Evolutionary conservation across 2,329 filamentous ascomycete genomes (phyloP), one percentile per base, ranked within the genome.

Genomic region (Cadophora malorum): DNA sequence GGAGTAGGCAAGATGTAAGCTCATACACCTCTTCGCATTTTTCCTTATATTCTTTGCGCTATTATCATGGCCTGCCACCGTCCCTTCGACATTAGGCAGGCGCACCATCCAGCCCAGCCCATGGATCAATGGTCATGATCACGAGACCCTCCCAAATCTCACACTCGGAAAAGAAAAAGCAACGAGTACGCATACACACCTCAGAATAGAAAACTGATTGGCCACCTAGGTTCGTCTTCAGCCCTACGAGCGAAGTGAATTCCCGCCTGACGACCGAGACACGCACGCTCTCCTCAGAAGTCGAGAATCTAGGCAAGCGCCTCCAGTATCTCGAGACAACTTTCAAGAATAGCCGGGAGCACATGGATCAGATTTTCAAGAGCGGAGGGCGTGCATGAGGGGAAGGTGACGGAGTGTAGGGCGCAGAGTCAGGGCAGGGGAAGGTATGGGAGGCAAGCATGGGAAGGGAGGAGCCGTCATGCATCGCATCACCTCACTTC

Each of bases 1-100:
- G 95, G 95, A 6, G 91, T 98, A 12, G 96, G 96, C 63, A 99
- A 98, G 83, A 98, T 99, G 96, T 97, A 80, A 76, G 90, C 35
- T 31, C 38, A 14, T 28, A 59, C 12, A 19, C 19, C n/a, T 25
- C 9, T 19, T 59, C 9, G 45, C 56, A 45, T 59, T n/a, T 45
- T 28, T 28, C 5, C 28, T 28, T 28, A 3, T 28, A 28, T 28
- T 28, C 28, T 28, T 28, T 28, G 28, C 28, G 28, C 28, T 28
- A 28, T 28, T 3, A 28, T 5, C 3, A 28, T 28, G 28, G 6
- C 56, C 45, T 55, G 25, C 60, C 60, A 28, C 25, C 3, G 52
- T 16, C n/a, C 12, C 10, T 45, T 31, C 19, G 35, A 7, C 28
- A 19, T 33, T 2, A 2, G 49, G 21, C 45, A 53, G 19, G 21